phyloP scores from a whole-genome alignment of 2,329 filamentous ascomycete species.

The Drechslerella stenobrocha region DNA sequence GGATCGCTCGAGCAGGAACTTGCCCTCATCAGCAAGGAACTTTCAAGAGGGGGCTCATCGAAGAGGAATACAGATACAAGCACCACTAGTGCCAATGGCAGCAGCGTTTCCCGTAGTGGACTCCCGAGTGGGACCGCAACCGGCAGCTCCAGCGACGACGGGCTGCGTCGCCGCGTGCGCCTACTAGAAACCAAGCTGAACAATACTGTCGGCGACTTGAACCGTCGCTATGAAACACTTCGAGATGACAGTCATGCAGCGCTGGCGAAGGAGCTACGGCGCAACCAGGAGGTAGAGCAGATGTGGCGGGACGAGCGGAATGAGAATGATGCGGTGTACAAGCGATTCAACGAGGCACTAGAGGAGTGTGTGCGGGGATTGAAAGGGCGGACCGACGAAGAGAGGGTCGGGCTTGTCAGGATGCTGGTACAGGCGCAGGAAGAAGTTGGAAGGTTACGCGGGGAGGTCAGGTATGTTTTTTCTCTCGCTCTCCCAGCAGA shows the following conservation, averaged over 20 bases:
- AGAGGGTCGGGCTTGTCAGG: conserved; percentile 66
- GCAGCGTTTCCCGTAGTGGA: conserved; percentile 1
- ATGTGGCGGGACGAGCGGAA: conserved; percentile 50
- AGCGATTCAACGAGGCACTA: conserved; percentile 88
- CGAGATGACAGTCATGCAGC: conserved; percentile 48
- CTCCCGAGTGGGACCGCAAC: not conserved
- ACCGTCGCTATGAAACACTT: conserved; percentile 44
- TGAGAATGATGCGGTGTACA: conserved; percentile 91
- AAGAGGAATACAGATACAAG: not conserved
- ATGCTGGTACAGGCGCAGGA: conserved; percentile 74
- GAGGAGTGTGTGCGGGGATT: conserved; percentile 78
- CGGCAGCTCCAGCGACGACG: conserved; percentile 11
- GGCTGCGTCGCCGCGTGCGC: conserved; percentile 31
- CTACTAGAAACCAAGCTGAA: conserved; percentile 36
- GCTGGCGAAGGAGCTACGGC: conserved; percentile 49
- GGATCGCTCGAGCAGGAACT: conserved; percentile 38
- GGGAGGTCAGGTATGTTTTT: conserved; percentile 67
- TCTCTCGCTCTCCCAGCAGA: not conserved
- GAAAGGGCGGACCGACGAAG: conserved; percentile 72
- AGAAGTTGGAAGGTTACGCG: conserved; percentile 74
- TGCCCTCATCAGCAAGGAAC: conserved; percentile 29
- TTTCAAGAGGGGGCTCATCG: not conserved
- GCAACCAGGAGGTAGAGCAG: conserved; percentile 50
- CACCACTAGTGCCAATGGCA: conserved; percentile 1
- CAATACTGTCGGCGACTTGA: conserved; percentile 49